Base-by-base conservation (phyloP, 768 basidiomycete genomes). In the Sarcodon aspratus region DNA sequence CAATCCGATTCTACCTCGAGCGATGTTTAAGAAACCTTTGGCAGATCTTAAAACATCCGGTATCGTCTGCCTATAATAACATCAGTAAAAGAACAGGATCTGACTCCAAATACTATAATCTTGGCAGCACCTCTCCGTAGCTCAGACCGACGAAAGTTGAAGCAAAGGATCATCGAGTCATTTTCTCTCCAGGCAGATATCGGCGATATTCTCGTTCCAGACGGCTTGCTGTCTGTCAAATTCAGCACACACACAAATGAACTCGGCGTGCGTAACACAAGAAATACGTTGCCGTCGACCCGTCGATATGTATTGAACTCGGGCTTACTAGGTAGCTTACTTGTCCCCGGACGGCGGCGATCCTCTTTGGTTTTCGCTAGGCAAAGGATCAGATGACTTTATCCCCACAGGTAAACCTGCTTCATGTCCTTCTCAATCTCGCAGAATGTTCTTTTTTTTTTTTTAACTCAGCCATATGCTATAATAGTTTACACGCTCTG, bases 11-110 rank as follows among this genome's bases (percentile, higher is more conserved):
- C 33, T 35, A 46, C 17, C 33, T 32, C 18, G 18, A 42, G 21
- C 37, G 43, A 86, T 87, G 85, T 89, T 89, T 75, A 88, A 89
- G 61, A 89, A 86, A 64, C 78, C 84, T 9, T 60, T 82, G 7
- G 69, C 74, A 45, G 77, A 76, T 50, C 57, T 79, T 47, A 89
- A 89, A 60, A 87, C 84, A 1, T 82, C 80, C 35, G 75, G 74
- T 70, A 52, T 9, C 50, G 33, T 46, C 5, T 36, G 5, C 38
- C 1, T 34, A 27, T 2, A 40, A 10, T 12, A n/a, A n/a, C 2
- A 1, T 31, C 21, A n/a, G 7, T 45, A 7, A 15, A n/a, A n/a
- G 11, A 9, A 15, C 38, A 27, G 21, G 5, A 27, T 27, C 21
- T 27, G 21, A 27, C 9, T 2, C 36, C 36, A 33, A 43, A 44